Evolutionary conservation across 2,329 filamentous ascomycete species (phyloP).

Genomic region (Neonectria coccinea): DNA sequence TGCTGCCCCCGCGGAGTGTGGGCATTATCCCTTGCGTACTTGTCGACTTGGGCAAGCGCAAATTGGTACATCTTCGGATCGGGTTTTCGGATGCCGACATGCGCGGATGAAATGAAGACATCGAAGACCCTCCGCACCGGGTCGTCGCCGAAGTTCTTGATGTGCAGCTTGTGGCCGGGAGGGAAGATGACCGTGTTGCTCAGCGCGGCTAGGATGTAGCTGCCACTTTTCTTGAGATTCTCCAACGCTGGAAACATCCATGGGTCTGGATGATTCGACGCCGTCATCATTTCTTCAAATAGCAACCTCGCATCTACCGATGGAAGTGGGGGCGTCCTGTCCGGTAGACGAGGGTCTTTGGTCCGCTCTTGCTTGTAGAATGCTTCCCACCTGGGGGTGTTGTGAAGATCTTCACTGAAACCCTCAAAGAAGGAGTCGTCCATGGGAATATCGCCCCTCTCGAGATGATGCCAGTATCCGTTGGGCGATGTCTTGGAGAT

Average conservation of each 20-base stretch:
- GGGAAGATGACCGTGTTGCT: slow-evolving; percentile 94
- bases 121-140: slow-evolving; percentile 80
- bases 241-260: slow-evolving; percentile 88
- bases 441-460: slow-evolving; percentile 83
- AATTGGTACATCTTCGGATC: slow-evolving; percentile 84
- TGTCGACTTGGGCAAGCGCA: slow-evolving; percentile 74
- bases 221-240: slow-evolving; percentile 71
- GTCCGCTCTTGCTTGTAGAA: slow-evolving; percentile 65
- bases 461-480: slow-evolving; percentile 89
- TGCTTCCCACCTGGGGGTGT: slow-evolving; percentile 73
- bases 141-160: slow-evolving; percentile 61
- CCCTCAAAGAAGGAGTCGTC: slow-evolving; percentile 79
- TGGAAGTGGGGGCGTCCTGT: slow-evolving; percentile 71
- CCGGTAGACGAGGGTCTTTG: slow-evolving; percentile 55
- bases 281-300: slow-evolving; percentile 92
- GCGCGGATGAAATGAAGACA: slow-evolving; percentile 87
- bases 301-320: slow-evolving; percentile 80
- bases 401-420: slow-evolving; percentile 80
- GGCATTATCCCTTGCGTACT: slow-evolving; percentile 67
- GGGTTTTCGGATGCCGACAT: slow-evolving; percentile 89
- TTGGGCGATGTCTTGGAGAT: slow-evolving; percentile 82
- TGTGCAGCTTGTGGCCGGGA: slow-evolving; percentile 74
- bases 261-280: slow-evolving; percentile 78
- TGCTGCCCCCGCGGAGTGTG: slow-evolving; percentile 51
- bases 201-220: slow-evolving; percentile 82